Evolutionary conservation across 2,329 filamentous ascomycete species (phyloP).

Genomic region (Cordyceps cateniannulata): DNA sequence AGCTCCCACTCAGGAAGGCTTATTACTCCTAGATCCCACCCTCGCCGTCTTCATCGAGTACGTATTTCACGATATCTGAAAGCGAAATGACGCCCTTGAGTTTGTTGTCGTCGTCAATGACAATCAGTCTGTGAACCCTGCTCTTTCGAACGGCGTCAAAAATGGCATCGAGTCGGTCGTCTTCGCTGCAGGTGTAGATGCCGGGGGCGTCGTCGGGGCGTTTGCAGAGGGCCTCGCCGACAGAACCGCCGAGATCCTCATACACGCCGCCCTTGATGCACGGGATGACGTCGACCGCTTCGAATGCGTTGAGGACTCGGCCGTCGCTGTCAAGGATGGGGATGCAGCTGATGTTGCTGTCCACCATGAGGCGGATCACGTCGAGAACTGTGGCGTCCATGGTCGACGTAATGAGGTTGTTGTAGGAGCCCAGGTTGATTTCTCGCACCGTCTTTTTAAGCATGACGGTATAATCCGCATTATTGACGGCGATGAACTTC

Average conservation of each 20-base stretch:
- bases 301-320: constrained; percentile 88
- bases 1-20: neutral
- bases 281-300: constrained; percentile 93
- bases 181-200: constrained; percentile 90
- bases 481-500: constrained; percentile 97
- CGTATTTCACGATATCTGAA: constrained; percentile 94
- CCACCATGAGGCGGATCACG: constrained; percentile 88
- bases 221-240: constrained; percentile 84
- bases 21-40: constrained; percentile 23
- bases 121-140: constrained; percentile 83
- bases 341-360: constrained; percentile 88
- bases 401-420: constrained; percentile 68
- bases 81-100: constrained; percentile 87
- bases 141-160: constrained; percentile 96
- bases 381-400: constrained; percentile 93
- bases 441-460: constrained; percentile 83
- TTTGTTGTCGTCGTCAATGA: constrained; percentile 83
- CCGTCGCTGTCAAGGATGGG: constrained; percentile 79
- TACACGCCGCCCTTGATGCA: constrained; percentile 91
- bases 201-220: constrained; percentile 87
- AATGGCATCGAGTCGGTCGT: constrained; percentile 89
- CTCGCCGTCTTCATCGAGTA: constrained; percentile 70
- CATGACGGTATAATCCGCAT: constrained; percentile 74
- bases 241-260: constrained; percentile 77
- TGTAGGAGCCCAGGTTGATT: constrained; percentile 78